phyloP scores from a whole-genome alignment of 441 rosid species.

The Geranium incanum region DNA sequence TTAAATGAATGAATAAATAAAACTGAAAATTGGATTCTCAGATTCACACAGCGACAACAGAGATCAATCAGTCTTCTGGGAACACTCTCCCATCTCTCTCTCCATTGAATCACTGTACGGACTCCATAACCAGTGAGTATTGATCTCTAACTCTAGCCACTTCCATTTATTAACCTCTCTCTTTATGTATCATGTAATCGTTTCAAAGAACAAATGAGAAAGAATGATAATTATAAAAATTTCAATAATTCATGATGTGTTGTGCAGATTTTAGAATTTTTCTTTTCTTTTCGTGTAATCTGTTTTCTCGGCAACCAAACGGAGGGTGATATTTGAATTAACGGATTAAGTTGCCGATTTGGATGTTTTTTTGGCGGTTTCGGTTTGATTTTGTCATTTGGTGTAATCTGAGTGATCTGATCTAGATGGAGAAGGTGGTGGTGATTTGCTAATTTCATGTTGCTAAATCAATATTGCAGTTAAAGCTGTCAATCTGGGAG shows the following conservation, averaged over 20 bases:
- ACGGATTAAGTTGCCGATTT: background rate
- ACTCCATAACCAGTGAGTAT: constrained; percentile 6
- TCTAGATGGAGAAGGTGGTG: background rate
- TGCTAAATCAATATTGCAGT: background rate
- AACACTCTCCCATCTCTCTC: constrained; percentile 5
- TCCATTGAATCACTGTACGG: constrained; percentile 9
- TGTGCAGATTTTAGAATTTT: background rate
- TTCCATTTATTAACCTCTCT: background rate
- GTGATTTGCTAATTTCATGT: constrained; percentile 6
- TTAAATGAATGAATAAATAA: background rate
- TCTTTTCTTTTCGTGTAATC: background rate
- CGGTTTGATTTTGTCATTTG: background rate
- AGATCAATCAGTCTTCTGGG: constrained; percentile 4
- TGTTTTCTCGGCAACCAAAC: background rate
- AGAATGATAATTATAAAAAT: background rate
- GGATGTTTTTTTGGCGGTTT: constrained; percentile 3
- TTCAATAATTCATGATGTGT: background rate
- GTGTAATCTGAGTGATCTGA: background rate
- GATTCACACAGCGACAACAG: background rate
- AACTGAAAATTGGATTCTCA: background rate
- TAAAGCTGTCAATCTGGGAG: background rate
- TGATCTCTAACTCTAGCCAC: background rate
- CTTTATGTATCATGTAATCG: background rate
- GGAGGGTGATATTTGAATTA: background rate
- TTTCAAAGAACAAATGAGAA: background rate